phyloP scores from a whole-genome alignment of 2,329 filamentous ascomycete genomes.

The Dothideomycetes sp. region DNA sequence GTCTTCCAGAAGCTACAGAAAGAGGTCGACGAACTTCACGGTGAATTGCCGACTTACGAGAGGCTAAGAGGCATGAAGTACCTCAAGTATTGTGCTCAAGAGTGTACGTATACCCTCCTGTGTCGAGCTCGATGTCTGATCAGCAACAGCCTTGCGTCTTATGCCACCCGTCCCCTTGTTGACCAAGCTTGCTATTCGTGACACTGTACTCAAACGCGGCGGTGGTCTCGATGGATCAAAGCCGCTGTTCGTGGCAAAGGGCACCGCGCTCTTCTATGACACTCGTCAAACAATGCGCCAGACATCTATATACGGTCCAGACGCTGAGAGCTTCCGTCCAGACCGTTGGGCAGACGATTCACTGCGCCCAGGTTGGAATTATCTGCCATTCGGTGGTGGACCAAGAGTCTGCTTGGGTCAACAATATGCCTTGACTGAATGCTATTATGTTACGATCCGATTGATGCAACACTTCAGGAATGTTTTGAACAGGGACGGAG shows the following conservation, averaged over 20 bases:
- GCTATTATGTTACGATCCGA: slow-evolving; percentile 11
- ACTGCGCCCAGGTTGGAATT: slow-evolving; percentile 1
- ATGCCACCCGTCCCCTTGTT: slow-evolving; percentile 77
- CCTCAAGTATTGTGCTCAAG: slow-evolving; percentile 55
- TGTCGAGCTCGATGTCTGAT: slow-evolving; percentile 18
- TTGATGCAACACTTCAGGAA: slow-evolving; percentile 10
- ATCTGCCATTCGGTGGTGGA: slow-evolving; percentile 7
- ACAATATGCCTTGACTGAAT: slow-evolving; percentile 10
- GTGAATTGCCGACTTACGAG: slow-evolving; percentile 33
- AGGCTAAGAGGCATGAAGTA: slow-evolving; percentile 22
- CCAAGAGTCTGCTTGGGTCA: slow-evolving; percentile 9
- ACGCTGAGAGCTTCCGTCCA: slow-evolving; percentile 31
- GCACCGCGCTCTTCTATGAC: slow-evolving; percentile 24
- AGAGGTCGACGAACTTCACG: slow-evolving; percentile 18
- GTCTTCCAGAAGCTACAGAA: slow-evolving; percentile 18
- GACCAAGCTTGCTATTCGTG: slow-evolving; percentile 48
- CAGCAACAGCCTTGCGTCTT: slow-evolving; percentile 53
- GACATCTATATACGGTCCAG: slow-evolving; percentile 29
- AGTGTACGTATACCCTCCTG: slow-evolving; percentile 19
- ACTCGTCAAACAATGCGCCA: slow-evolving; percentile 30
- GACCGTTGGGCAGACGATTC: slow-evolving; percentile 24
- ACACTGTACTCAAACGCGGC: slow-evolving; percentile 64
- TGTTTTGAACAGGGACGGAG: neutral
- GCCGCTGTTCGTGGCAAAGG: slow-evolving; percentile 41
- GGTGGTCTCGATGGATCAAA: slow-evolving; percentile 43